phyloP scores from a whole-genome alignment of 2,329 filamentous ascomycete species.

The Raffaelea arxii region DNA sequence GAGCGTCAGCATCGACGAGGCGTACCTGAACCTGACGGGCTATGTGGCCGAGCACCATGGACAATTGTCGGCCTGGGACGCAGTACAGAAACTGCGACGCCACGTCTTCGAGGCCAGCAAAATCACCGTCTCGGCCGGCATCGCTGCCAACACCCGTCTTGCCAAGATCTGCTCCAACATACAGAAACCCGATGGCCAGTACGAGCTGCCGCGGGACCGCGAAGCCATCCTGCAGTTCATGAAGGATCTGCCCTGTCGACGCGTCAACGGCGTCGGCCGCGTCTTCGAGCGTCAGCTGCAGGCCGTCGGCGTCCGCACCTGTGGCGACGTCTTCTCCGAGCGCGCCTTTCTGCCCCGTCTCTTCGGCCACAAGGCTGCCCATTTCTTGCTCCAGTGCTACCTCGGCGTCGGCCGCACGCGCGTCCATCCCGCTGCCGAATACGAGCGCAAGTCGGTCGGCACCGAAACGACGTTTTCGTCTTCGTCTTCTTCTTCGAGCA shows the following conservation, averaged over 20 bases:
- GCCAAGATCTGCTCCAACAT: conserved; percentile 93
- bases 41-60: conserved; percentile 66
- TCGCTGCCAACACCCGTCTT: conserved; percentile 84
- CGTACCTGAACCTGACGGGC: conserved; percentile 86
- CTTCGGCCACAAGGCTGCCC: conserved; percentile 85
- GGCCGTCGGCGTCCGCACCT: conserved; percentile 78
- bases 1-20: conserved; percentile 90
- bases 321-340: conserved; percentile 74
- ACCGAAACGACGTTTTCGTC: conserved; percentile 89
- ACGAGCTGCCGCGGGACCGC: conserved; percentile 61
- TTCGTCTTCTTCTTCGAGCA: too few species aligned
- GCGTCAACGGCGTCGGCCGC: conserved; percentile 90
- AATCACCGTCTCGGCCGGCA: conserved; percentile 88
- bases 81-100: conserved; percentile 64
- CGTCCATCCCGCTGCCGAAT: conserved; percentile 78
- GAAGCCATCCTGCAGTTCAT: conserved; percentile 76
- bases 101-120: conserved; percentile 68
- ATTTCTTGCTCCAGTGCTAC: conserved; percentile 76
- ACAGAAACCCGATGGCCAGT: conserved; percentile 96
- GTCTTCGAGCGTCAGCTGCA: conserved; percentile 87
- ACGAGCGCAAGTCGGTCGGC: conserved; percentile 86
- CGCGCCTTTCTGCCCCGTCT: conserved; percentile 64
- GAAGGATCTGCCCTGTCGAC: conserved; percentile 70
- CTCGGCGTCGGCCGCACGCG: conserved; percentile 79
- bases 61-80: conserved; percentile 62